Evolutionary conservation across 345 rosid species (phyloP), one percentile per base, ranked within the genome.

Genomic region (Rhodamnia rubescens): DNA sequence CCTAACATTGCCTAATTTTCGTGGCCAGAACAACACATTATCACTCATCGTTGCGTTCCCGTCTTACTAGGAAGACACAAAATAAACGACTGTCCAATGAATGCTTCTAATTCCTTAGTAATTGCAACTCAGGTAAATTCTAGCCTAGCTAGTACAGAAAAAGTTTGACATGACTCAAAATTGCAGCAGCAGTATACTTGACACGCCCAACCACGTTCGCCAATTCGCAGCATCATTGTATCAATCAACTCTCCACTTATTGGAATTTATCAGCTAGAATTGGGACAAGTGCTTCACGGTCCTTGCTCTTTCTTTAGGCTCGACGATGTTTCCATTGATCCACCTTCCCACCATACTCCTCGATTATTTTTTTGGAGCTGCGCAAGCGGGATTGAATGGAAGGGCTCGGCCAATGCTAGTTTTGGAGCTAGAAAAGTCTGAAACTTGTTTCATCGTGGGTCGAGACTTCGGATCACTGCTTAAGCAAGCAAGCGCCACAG

Each of bases 401-500:
- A 82, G 82, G 53, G 15, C 27, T 21, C 44, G 14, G 8, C 0
- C n/a, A 80, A 57, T 40, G 57, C 24, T 13, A 5, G 5, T 11
- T 47, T 54, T 20, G 0, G 0, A 3, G 18, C 2, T 2, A 83
- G 51, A 55, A 89, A 59, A 13, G 81, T 59, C 82, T 9, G 84
- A 86, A 21, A 42, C 61, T 1, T 8, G 4, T 27, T 81, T 57
- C 87, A 85, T 87, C 0, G 86, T 82, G 3, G 89, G 88, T 6
- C 85, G 85, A 9, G 42, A 84, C 42, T 53, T 84, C 0, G 86
- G 83, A 26, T 84, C 24, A 0, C 44, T 7, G 0, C 47, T 53
- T 42, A 90, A 82, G 81, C 90, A 87, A 12, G 89, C 85, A 26
- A 88, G 55, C 16, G 82, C 87, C 3, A 88, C 4, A 11, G 4